Evolutionary conservation across 73 alveolate species (phyloP), one percentile per base, ranked within the genome.

Genomic region (Symbiodinium pilosum): DNA sequence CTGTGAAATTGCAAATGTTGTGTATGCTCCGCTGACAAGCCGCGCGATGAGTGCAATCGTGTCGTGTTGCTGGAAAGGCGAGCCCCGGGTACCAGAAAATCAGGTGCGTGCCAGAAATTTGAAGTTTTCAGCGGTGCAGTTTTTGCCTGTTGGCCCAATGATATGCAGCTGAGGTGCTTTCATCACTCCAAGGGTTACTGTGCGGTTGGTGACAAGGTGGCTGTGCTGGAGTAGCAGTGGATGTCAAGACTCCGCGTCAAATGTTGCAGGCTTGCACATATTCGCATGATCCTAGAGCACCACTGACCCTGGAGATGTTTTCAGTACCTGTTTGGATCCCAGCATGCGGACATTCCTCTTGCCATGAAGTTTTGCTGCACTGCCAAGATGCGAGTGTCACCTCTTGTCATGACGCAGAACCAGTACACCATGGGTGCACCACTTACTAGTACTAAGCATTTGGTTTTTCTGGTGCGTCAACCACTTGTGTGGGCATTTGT

Each of bases 331-430:
- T 36, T 21, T 21, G 7, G 88, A 39, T 36, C 88, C 16, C 56
- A 40, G 88, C 88, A 39, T 2, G 34, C 3, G 56, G 30, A 64
- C n/a, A n/a, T n/a, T n/a, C n/a, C n/a, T n/a, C n/a, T n/a, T n/a
- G 81, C 0, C 38, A 20, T 28, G 3, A 14, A 8, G 81, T 64
- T 28, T 18, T 28, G 38, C 1, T n/a, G 41, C 40, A 9, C 59
- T 20, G 88, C 88, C 71, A 16, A 89, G 95, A 91, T 91, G 97
- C 97, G 97, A 4, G 54, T 56, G 56, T 91, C 97, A 68, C 97
- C 97, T 4, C 81, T 91, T 43, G 88, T 91, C 89, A 91, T 91
- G 97, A 91, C 97, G 77, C 97, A 91, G 97, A 91, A 91, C 77
- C 97, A 91, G 40, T 91, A 59, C 81, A 91, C 97, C 77, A 91